These are phyloP conservation scores for Allium cepa DNA, from an alignment of 106 monocot species.

Conservation along the genomic window DNA sequence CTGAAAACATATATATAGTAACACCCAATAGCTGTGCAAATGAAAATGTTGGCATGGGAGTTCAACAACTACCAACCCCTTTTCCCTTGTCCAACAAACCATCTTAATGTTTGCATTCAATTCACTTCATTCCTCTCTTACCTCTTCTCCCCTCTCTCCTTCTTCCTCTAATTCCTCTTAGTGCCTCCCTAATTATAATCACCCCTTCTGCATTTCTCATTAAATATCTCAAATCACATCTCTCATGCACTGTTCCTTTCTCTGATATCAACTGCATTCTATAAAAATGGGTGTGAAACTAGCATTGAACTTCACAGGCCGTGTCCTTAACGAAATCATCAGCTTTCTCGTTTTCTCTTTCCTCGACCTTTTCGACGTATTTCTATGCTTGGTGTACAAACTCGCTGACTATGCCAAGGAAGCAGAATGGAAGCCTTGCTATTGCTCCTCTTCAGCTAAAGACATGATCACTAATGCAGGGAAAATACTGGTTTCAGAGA, in stretches of 20 bases:
- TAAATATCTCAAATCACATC: neutral
- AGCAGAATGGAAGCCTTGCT: conserved; percentile 24
- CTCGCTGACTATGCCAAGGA: conserved; percentile 16
- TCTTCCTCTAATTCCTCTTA: neutral
- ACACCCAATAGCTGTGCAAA: neutral
- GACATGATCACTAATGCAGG: conserved; percentile 12
- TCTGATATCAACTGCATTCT: neutral
- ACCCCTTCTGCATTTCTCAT: neutral
- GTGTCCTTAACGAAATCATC: conserved; percentile 46
- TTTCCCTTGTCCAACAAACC: conserved; percentile 33
- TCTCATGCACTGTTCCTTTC: neutral
- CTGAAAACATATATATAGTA: too few relatives aligned
- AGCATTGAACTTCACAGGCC: conserved; percentile 13
- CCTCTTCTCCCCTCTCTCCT: neutral
- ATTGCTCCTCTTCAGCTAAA: conserved; percentile 15
- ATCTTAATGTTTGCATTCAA: conserved; percentile 44
- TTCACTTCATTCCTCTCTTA: conserved; percentile 29
- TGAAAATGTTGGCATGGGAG: conserved; percentile 15
- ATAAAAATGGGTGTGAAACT: neutral
- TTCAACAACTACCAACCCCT: conserved; percentile 80
- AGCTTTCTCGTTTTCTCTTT: conserved; percentile 49
- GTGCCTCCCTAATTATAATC: neutral
- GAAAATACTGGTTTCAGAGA: conserved; percentile 1
- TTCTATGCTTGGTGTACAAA: conserved; percentile 22
- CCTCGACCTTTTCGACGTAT: conserved; percentile 15